A percentile compares a stretch with the other conserved stretches of the same genome.
These are phyloP conservation scores for Salix viminalis DNA, from an alignment of 345 rosid genomes.

Conservation along the genomic window DNA sequence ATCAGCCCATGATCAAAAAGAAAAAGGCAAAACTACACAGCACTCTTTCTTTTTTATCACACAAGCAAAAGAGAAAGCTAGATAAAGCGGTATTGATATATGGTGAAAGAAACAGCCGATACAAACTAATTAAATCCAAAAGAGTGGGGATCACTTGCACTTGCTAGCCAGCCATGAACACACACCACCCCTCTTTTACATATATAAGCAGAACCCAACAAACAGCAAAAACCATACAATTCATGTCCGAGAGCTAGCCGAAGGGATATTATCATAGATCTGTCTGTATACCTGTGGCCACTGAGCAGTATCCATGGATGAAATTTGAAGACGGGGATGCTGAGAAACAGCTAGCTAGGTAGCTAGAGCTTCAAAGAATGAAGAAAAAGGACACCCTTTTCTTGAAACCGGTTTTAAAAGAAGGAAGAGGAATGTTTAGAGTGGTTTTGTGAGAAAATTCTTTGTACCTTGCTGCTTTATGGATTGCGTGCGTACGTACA, in stretches of 20 bases:
- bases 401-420: conserved; percentile 26
- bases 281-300: conserved; percentile 84
- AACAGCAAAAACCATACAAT: neutral
- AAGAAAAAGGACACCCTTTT: conserved; percentile 15
- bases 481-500: neutral
- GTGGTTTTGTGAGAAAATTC: conserved; percentile 42
- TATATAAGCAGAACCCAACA: conserved; percentile 14
- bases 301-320: conserved; percentile 91
- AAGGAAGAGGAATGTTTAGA: conserved; percentile 33
- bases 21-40: neutral
- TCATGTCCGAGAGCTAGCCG: neutral
- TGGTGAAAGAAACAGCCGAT: conserved; percentile 25
- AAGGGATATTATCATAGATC: conserved; percentile 9
- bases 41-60: conserved; percentile 10
- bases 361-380: neutral
- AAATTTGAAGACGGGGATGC: conserved; percentile 29
- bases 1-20: conserved; percentile 19
- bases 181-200: conserved; percentile 16
- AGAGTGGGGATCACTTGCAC: conserved; percentile 38
- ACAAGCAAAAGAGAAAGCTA: conserved; percentile 35
- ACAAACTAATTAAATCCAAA: conserved; percentile 37
- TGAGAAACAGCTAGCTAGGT: neutral
- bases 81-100: conserved; percentile 35
- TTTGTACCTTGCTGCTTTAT: conserved; percentile 28
- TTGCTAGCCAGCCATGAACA: conserved; percentile 33